Percentiles rank a stretch among this genome's conserved stretches.
phyloP scores from a whole-genome alignment of 2,329 filamentous ascomycete species.

The Sarocladium kiliense region DNA sequence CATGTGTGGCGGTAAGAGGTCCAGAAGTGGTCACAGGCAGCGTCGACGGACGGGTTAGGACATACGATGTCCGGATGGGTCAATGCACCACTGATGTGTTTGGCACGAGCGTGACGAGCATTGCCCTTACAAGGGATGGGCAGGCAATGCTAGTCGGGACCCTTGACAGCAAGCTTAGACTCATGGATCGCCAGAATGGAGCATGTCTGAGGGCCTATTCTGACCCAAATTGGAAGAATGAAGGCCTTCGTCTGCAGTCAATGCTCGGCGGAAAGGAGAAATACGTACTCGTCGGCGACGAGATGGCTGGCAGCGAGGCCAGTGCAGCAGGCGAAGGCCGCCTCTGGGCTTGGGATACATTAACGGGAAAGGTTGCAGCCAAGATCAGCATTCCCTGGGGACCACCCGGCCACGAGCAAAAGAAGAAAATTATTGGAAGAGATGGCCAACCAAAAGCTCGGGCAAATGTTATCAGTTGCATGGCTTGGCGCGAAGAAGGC shows the following conservation, averaged over 20 bases:
- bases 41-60: slow-evolving; percentile 76
- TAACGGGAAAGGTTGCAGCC: slow-evolving; percentile 64
- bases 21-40: slow-evolving; percentile 66
- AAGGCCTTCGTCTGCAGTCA: slow-evolving; percentile 68
- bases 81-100: slow-evolving; percentile 65
- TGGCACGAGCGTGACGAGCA: slow-evolving; percentile 66
- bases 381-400: slow-evolving; percentile 57
- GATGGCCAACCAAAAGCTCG: slow-evolving; percentile 57
- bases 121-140: slow-evolving; percentile 66
- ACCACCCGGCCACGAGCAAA: slow-evolving; percentile 39
- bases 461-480: slow-evolving; percentile 55
- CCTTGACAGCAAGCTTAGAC: slow-evolving; percentile 69
- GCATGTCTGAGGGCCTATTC: slow-evolving; percentile 68
- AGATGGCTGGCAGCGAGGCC: slow-evolving; percentile 38
- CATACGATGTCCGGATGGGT: slow-evolving; percentile 80
- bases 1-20: slow-evolving; percentile 40
- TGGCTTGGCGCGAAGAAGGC: slow-evolving; percentile 58
- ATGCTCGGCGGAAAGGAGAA: slow-evolving; percentile 71
- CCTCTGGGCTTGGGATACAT: slow-evolving; percentile 77
- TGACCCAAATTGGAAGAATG: slow-evolving; percentile 54
- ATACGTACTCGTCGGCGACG: slow-evolving; percentile 76
- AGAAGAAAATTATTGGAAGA: slow-evolving; percentile 49
- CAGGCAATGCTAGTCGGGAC: slow-evolving; percentile 69
- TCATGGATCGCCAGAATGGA: slow-evolving; percentile 77
- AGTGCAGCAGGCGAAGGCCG: slow-evolving; percentile 43